Evolutionary conservation across 495 filamentous ascomycete species (phyloP), one percentile per base, ranked within the genome.

Genomic region (Trichoderma erinaceum): DNA sequence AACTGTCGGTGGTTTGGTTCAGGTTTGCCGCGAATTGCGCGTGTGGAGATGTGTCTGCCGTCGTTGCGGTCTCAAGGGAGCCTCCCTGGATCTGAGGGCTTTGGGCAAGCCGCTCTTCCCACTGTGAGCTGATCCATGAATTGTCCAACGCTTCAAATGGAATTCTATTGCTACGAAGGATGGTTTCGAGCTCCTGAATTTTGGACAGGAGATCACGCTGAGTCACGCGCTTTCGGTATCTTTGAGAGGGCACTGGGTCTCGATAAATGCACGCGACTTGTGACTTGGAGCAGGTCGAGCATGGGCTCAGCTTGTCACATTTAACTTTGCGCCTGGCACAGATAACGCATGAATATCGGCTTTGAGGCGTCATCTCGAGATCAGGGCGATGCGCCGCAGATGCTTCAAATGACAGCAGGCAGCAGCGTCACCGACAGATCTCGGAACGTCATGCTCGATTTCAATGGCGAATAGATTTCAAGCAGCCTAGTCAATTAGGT

Each of bases 251-350:
- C 13, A 73, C 69, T 16, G 76, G 79, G 65, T 73, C 70, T 15
- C 71, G 71, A 50, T 78, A 81, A 11, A 79, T 69, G 68, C 80
- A 82, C 13, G 75, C 74, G 12, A 69, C 70, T 13, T 68, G 43
- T 41, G 73, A 69, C 69, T 74, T 81, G 38, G 68, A 58, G 67
- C 79, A 82, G 65, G 73, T 78, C 11, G 77, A 76, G 68, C 80
- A 83, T 27, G 75, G 77, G 29, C 74, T 67, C 46, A 73, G 66
- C 68, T 75, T 73, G 67, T 82, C 77, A 68, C 80, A 74, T 52
- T 72, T 74, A 65, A 74, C 69, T 50, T 74, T 74, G 41, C 71
- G 71, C 21, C 71, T 65, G 12, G 71, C 71, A 70, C 71, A 73
- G 25, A 68, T 67, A 27, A 67, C 68, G 41, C 71, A 73, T 12